These are phyloP conservation scores for Vanrija humicola DNA, from an alignment of 1,284 basidiomycete genomes.

Conservation along the genomic window DNA sequence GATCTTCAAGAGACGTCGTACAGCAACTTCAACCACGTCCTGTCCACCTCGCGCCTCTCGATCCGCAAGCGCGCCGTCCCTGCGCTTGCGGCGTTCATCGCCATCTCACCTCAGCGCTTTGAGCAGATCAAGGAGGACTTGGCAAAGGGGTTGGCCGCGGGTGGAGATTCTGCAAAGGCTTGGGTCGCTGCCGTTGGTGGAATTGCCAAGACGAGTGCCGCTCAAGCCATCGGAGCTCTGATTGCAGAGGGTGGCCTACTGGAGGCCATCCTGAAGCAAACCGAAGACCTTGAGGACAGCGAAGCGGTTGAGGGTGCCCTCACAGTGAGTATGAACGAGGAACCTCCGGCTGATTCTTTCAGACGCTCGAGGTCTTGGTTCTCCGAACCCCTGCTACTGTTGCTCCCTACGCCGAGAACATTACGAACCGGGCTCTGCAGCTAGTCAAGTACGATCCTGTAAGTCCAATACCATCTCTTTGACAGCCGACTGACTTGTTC, in stretches of 20 bases:
- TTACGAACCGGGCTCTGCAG: slow-evolving; percentile 66
- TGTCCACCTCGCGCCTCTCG: slow-evolving; percentile 70
- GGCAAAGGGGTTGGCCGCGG: slow-evolving; percentile 21
- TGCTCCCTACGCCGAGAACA: slow-evolving; percentile 63
- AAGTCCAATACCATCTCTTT: neutral
- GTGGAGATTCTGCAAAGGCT: slow-evolving; percentile 27
- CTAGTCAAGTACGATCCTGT: slow-evolving; percentile 93
- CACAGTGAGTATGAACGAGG: slow-evolving; percentile 16
- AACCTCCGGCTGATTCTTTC: neutral
- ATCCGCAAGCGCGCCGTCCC: slow-evolving; percentile 86
- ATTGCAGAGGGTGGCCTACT: slow-evolving; percentile 31
- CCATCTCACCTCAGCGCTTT: slow-evolving; percentile 31
- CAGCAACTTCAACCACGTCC: slow-evolving; percentile 66
- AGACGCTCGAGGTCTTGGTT: slow-evolving; percentile 80
- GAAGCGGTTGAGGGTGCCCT: slow-evolving; percentile 44
- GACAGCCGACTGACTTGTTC: neutral
- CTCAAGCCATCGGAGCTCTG: slow-evolving; percentile 26
- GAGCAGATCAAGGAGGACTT: slow-evolving; percentile 26
- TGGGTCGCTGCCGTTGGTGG: slow-evolving; percentile 35
- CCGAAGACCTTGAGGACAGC: slow-evolving; percentile 30
- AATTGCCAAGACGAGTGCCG: slow-evolving; percentile 33
- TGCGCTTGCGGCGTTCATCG: slow-evolving; percentile 55
- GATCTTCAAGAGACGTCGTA: slow-evolving; percentile 58
- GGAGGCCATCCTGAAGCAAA: slow-evolving; percentile 27
- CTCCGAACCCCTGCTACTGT: slow-evolving; percentile 78